Evolutionary conservation across 2,329 filamentous ascomycete species (phyloP).

Genomic region (Aspergillus neoniger): DNA sequence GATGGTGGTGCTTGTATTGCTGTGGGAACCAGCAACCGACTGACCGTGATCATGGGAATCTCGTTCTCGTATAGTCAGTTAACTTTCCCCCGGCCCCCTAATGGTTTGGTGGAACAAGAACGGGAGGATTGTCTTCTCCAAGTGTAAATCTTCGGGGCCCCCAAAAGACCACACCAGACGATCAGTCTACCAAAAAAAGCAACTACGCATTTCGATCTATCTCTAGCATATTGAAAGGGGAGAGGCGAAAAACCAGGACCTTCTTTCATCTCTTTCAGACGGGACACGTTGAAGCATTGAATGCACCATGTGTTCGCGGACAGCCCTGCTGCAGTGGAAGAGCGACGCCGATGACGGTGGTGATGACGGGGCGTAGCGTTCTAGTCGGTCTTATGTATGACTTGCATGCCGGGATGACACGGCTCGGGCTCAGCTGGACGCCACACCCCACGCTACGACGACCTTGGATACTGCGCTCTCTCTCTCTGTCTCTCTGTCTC

Average conservation of each 20-base stretch:
- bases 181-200: no score
- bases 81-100: neutral
- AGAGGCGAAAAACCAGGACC: no score
- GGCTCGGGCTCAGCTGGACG: conserved; percentile 27
- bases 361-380: conserved; percentile 14
- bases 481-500: neutral
- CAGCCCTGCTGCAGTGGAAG: neutral
- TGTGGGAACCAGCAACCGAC: neutral
- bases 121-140: neutral
- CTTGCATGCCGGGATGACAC: conserved; percentile 25
- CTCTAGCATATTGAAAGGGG: neutral
- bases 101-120: neutral
- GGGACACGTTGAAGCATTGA: neutral
- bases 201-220: neutral
- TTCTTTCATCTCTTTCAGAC: neutral
- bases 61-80: conserved; percentile 2
- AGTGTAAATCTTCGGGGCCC: no score
- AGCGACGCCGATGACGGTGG: conserved; percentile 7
- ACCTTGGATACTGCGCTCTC: neutral
- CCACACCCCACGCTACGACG: conserved; percentile 25
- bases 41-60: conserved; percentile 5
- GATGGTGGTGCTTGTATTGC: neutral
- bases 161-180: neutral
- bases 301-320: neutral
- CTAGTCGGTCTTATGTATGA: conserved; percentile 19